Evolutionary conservation across 768 basidiomycete genomes (phyloP).

Genomic region (Neoboletus magnificus): DNA sequence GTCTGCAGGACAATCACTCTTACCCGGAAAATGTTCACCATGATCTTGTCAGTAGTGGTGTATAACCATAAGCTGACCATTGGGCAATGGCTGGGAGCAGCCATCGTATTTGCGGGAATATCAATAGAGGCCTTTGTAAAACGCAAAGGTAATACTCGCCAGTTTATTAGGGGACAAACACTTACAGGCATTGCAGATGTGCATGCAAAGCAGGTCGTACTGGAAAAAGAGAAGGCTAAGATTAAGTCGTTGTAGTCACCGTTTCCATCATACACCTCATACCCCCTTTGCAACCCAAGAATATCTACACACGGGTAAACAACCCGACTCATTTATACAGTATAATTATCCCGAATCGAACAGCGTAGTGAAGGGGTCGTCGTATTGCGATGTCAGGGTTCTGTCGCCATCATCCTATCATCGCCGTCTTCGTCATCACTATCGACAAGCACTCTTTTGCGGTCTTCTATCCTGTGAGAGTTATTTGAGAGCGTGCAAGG

Average conservation of each 20-base stretch:
- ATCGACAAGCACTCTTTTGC: conserved; percentile 41
- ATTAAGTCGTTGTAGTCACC: conserved; percentile 66
- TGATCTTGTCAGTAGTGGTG: conserved; percentile 90
- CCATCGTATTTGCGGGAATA: conserved; percentile 91
- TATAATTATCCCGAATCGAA: conserved; percentile 19
- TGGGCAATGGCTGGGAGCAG: conserved; percentile 94
- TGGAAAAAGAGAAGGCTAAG: conserved; percentile 81
- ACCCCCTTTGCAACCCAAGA: conserved; percentile 10
- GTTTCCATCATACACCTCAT: conserved; percentile 5
- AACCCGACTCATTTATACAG: conserved; percentile 20
- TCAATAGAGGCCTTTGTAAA: conserved; percentile 92
- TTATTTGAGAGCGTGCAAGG: background rate
- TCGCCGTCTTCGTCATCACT: conserved; percentile 30
- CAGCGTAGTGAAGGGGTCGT: background rate
- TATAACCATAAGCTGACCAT: conserved; percentile 81
- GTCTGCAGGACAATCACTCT: conserved; percentile 81
- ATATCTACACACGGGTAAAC: conserved; percentile 17
- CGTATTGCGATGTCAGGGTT: conserved; percentile 12
- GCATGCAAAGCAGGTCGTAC: conserved; percentile 73
- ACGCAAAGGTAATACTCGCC: conserved; percentile 59
- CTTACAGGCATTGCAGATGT: conserved; percentile 50
- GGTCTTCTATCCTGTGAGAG: conserved; percentile 37
- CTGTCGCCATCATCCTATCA: conserved; percentile 36
- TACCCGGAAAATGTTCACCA: conserved; percentile 95
- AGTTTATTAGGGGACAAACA: background rate